Percentiles rank a stretch among this genome's conserved stretches.
Evolutionary conservation across 2,329 filamentous ascomycete genomes (phyloP).

Genomic region (Corinectria fuckeliana): DNA sequence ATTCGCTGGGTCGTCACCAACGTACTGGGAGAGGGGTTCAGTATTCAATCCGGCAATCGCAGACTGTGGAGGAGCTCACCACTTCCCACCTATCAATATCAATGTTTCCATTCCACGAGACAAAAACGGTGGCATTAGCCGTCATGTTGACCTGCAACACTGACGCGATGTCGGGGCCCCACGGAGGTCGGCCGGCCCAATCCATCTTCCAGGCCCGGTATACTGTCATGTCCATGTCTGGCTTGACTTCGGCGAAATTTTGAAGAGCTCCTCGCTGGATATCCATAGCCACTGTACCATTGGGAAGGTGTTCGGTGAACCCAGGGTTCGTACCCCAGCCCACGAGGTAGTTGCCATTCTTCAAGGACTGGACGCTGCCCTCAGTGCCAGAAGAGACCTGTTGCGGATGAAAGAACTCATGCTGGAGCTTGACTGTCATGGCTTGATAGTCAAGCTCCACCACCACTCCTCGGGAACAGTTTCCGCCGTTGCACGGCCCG

Average conservation of each 20-base stretch:
- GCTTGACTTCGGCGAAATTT: conserved; percentile 37
- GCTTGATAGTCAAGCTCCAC: conserved; percentile 53
- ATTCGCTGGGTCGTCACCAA: conserved; percentile 26
- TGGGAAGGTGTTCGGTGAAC: conserved; percentile 50
- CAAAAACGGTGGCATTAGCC: conserved; percentile 25
- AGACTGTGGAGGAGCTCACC: conserved; percentile 13
- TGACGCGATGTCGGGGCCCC: conserved; percentile 35
- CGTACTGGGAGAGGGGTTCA: conserved; percentile 21
- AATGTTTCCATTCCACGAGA: conserved; percentile 40
- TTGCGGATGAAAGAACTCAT: conserved; percentile 58
- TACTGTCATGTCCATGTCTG: conserved; percentile 25
- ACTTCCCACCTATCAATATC: conserved; percentile 33
- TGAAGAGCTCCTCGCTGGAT: conserved; percentile 52
- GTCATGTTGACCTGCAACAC: conserved; percentile 12
- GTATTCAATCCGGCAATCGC: background rate
- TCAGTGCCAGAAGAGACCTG: conserved; percentile 56
- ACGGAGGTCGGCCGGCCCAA: conserved; percentile 34
- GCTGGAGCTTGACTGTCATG: conserved; percentile 54
- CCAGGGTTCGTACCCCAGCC: conserved; percentile 63
- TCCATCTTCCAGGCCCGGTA: conserved; percentile 38
- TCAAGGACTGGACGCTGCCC: conserved; percentile 58
- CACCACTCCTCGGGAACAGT: conserved; percentile 35
- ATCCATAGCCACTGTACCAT: conserved; percentile 42
- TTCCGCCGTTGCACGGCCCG: conserved; percentile 18
- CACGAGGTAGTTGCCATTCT: conserved; percentile 60